phyloP scores from a whole-genome alignment of 768 basidiomycete genomes.

The Zangia roseola region DNA sequence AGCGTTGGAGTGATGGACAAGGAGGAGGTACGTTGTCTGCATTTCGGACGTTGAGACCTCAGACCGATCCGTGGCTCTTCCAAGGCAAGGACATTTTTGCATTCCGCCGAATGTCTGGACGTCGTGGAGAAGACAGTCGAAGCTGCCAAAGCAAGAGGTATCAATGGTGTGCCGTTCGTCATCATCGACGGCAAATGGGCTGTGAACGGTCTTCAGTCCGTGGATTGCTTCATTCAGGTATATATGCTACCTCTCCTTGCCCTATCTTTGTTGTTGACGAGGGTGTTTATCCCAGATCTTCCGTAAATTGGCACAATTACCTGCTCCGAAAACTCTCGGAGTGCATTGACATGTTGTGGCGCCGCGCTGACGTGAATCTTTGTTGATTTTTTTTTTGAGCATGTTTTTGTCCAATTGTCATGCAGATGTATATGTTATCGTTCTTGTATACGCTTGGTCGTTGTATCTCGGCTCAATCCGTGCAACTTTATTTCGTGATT shows the following conservation, averaged over 20 bases:
- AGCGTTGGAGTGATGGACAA: conserved; percentile 35
- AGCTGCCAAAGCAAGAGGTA: conserved; percentile 39
- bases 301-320: conserved; percentile 26
- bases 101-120: conserved; percentile 34
- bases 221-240: conserved; percentile 41
- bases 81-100: conserved; percentile 40
- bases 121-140: conserved; percentile 40
- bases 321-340: not conserved
- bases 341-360: not conserved
- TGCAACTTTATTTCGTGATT: no score
- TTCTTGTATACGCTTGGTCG: no score
- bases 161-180: conserved; percentile 51
- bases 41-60: not conserved
- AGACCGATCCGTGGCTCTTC: not conserved
- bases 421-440: no score
- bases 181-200: conserved; percentile 47
- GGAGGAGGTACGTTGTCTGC: conserved; percentile 29
- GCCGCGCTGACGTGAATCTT: no score
- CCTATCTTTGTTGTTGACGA: no score
- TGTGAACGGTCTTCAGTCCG: conserved; percentile 41
- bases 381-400: no score
- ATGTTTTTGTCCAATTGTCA: no score
- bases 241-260: no score
- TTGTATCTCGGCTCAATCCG: no score
- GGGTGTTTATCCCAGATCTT: conserved; percentile 20